Conservation (phyloP, 2,329 filamentous ascomycete species). For the Calonectria fujianensis region DNA sequence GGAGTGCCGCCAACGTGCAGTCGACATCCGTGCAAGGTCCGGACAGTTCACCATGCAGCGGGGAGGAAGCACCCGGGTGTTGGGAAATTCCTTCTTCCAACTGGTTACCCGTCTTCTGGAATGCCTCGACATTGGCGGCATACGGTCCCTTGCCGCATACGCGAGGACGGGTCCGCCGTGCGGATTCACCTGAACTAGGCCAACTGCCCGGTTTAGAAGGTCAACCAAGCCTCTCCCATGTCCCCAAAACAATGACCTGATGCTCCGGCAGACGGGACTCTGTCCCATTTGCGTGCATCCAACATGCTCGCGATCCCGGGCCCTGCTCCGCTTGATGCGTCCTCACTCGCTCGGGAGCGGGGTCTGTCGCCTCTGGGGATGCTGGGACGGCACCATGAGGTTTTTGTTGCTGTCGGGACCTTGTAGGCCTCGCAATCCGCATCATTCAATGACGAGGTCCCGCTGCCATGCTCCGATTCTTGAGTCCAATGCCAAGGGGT, state of each 20-base stretch:
- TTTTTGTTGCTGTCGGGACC: conserved; percentile 35
- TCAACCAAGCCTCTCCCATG: conserved; percentile 27
- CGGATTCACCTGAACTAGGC: conserved; percentile 12
- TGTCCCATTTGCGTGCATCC: neutral
- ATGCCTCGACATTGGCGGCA: conserved; percentile 22
- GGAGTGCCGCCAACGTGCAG: conserved; percentile 33
- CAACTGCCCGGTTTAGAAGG: conserved; percentile 32
- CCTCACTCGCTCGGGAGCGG: conserved; percentile 30
- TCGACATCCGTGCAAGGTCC: conserved; percentile 25
- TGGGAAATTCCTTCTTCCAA: conserved; percentile 19
- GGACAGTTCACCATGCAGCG: conserved; percentile 39
- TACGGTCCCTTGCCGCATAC: conserved; percentile 2
- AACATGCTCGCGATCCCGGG: conserved; percentile 9
- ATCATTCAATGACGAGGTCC: conserved; percentile 25
- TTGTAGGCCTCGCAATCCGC: conserved; percentile 4
- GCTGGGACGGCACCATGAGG: conserved; percentile 30
- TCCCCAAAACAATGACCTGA: conserved; percentile 32
- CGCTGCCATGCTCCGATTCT: conserved; percentile 41
- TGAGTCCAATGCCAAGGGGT: conserved; percentile 37
- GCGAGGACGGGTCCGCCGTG: conserved; percentile 6
- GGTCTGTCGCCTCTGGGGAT: conserved; percentile 22
- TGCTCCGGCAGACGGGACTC: conserved; percentile 34
- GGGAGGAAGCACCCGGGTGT: conserved; percentile 32
- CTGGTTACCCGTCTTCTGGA: conserved; percentile 39
- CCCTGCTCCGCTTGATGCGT: conserved; percentile 27